These are phyloP conservation scores for Blastobotrys petasosporus DNA, from an alignment of 1,139 yeast genomes.

Conservation along the genomic window DNA sequence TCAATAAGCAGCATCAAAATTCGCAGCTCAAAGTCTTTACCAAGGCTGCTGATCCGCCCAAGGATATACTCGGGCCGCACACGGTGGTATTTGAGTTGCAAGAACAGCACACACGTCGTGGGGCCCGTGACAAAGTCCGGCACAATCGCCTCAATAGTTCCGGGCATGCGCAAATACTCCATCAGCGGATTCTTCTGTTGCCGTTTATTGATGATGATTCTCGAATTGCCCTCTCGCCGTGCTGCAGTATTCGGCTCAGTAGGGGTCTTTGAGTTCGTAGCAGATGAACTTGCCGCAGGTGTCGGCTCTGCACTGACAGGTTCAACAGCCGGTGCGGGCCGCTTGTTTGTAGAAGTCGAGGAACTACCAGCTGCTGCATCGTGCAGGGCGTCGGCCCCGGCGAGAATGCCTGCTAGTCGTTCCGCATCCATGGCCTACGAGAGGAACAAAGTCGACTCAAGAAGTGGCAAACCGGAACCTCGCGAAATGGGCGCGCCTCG, in stretches of 20 bases:
- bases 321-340: neutral
- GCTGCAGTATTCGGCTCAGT: neutral
- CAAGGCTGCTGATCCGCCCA: constrained; percentile 56
- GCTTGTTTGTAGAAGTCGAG: neutral
- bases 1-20: constrained; percentile 72
- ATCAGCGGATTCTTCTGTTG: constrained; percentile 60
- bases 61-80: constrained; percentile 83
- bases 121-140: constrained; percentile 63
- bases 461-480: neutral
- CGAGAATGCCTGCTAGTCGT: constrained; percentile 2
- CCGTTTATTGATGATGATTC: constrained; percentile 44
- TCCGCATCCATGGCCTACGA: constrained; percentile 6
- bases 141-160: constrained; percentile 42
- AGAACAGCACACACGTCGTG: constrained; percentile 61
- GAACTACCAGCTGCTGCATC: constrained; percentile 2
- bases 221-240: constrained; percentile 19
- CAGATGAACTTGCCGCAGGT: too few species aligned
- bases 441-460: neutral
- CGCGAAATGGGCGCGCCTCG: too few species aligned
- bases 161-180: constrained; percentile 43
- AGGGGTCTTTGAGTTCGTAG: neutral
- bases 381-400: neutral
- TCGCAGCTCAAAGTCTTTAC: constrained; percentile 46
- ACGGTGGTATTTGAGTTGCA: constrained; percentile 74
- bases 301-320: too few species aligned